A percentile compares a stretch with the other conserved stretches of the same genome.
Evolutionary conservation across 495 filamentous ascomycete genomes (phyloP).

Genomic region (Ascodesmis nigricans): DNA sequence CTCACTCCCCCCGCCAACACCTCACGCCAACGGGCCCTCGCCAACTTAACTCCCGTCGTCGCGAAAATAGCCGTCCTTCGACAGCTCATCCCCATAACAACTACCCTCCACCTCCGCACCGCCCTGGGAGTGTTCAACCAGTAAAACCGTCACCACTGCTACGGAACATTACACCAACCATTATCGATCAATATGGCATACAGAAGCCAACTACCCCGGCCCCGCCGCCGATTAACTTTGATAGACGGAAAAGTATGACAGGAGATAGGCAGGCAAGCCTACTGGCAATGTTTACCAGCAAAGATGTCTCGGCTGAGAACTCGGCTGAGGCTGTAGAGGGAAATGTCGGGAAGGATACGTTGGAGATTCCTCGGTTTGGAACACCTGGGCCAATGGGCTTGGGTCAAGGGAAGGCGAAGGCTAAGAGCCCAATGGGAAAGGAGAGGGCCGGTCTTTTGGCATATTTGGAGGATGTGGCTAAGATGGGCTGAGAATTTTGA

Average conservation of each 20-base stretch:
- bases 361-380: too few relatives aligned
- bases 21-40: neutral
- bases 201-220: slow-evolving; percentile 7
- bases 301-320: too few relatives aligned
- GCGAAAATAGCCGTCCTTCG: slow-evolving; percentile 1
- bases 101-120: neutral
- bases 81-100: neutral
- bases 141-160: neutral
- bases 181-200: slow-evolving; percentile 4
- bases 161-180: neutral
- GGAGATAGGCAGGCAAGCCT: slow-evolving; percentile 15
- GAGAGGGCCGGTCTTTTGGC: slow-evolving; percentile 14
- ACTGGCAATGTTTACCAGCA: slow-evolving; percentile 16
- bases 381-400: too few relatives aligned
- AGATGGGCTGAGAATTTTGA: slow-evolving; percentile 8
- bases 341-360: too few relatives aligned
- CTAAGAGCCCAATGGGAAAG: slow-evolving; percentile 11
- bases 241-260: slow-evolving; percentile 14
- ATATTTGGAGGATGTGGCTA: slow-evolving; percentile 18
- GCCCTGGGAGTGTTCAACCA: neutral
- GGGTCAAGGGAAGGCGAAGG: slow-evolving; percentile 1
- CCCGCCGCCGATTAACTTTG: slow-evolving; percentile 7
- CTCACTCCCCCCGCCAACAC: neutral
- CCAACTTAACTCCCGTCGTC: neutral
- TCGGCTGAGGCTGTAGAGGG: too few relatives aligned